Base-by-base conservation (phyloP, 2,329 filamentous ascomycete species). In the Aspergillus felis region DNA sequence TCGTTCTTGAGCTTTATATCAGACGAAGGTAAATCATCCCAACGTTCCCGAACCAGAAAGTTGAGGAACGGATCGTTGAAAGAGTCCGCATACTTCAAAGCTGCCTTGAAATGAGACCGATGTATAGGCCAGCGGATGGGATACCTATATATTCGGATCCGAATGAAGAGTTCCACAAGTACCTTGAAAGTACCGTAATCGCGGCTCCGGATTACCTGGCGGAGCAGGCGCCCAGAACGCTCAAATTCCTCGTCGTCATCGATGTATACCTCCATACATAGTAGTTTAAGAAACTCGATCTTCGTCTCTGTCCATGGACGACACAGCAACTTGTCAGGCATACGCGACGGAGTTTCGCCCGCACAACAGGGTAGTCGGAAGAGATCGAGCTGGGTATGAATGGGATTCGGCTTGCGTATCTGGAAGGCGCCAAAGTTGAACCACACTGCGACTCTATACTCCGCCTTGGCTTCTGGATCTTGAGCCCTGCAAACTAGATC, bases 301-400 rank as follows among this genome's bases (percentile, higher is more conserved):
- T 76, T 74, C 7, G 68, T 55, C 4, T 69, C 63, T 0, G 74
- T 75, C 75, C 75, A 79, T 3, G 76, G 74, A 0, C 62, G 48
- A 7, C 62, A 55, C 3, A 79, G 69, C 1, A 79, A 56, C 51
- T 72, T 72, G 47, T 76, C 69, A 0, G 76, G 76, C 46, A 79
- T 71, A 6, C 69, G 67, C 3, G 68, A 67, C 1, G 71, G 69
- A 1, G 61, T 54, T 0, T 68, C 62, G 3, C 55, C 55, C 9
- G 60, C 58, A 42, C 71, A 71, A 44, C 54, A 61, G 2, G 75
- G 75, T 2, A 76, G 66, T 9, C 67, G 71, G 57, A 75, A 76
- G 29, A 72, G 54, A 51, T 74, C 71, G 17, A 61, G 66, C 53
- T 72, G 66, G 35, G 66, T 66, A 52, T 66, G 68, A 22, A 73